phyloP scores from a whole-genome alignment of 1,139 yeast species.

The Nakaseomyces sp. region DNA sequence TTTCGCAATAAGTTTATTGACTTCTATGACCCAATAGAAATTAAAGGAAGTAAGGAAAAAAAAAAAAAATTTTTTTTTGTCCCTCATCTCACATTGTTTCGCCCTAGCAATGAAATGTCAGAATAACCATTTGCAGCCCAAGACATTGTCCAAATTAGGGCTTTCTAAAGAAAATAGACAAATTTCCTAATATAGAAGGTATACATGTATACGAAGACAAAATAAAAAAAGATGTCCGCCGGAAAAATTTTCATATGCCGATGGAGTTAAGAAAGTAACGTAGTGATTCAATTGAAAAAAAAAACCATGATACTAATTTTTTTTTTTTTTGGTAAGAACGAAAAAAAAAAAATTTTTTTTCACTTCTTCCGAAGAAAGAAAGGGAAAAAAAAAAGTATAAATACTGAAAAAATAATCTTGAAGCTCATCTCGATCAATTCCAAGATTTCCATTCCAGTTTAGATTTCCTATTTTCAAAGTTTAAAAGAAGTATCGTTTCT shows the following conservation, averaged over 20 bases:
- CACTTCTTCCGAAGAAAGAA: too few relatives aligned
- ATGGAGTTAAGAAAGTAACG: slow-evolving; percentile 3
- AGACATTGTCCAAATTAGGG: slow-evolving; percentile 5
- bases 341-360: neutral
- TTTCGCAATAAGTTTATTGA: too few relatives aligned
- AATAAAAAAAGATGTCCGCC: slow-evolving; percentile 3
- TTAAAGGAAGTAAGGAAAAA: too few relatives aligned
- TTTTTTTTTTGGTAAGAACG: too few relatives aligned
- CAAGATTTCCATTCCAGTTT: slow-evolving; percentile 1
- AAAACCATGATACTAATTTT: too few relatives aligned
- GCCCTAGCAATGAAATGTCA: too few relatives aligned
- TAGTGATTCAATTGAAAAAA: neutral
- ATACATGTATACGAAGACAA: neutral
- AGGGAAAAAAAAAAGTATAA: slow-evolving; percentile 3
- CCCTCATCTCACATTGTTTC: neutral
- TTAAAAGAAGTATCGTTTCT: slow-evolving; percentile 5
- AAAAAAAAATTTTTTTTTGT: too few relatives aligned
- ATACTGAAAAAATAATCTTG: slow-evolving; percentile 1
- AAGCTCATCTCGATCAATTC: neutral
- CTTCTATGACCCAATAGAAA: too few relatives aligned
- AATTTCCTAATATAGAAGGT: neutral
- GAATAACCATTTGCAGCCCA: neutral
- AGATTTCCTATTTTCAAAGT: neutral
- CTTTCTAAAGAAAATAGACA: neutral
- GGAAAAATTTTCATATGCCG: slow-evolving; percentile 2